Conservation (phyloP, 148 eudicot species). For the Rhododendron vialii region DNA sequence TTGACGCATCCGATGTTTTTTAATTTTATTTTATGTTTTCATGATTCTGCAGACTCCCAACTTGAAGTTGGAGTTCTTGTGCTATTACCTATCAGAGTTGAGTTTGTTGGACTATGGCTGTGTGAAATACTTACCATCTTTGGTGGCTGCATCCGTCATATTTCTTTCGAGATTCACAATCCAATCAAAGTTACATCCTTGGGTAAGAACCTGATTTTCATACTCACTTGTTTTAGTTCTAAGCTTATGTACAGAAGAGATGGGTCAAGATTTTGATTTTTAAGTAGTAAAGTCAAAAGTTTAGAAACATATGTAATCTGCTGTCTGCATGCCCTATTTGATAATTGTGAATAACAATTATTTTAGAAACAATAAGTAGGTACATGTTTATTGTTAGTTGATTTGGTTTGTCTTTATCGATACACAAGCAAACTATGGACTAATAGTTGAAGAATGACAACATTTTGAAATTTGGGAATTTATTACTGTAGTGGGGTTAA, state of each 20-base stretch:
- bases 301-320: neutral
- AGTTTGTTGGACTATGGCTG: conserved; percentile 78
- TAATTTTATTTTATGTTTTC: neutral
- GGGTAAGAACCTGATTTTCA: conserved; percentile 39
- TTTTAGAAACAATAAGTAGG: neutral
- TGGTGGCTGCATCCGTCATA: conserved; percentile 72
- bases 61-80: conserved; percentile 59
- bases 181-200: conserved; percentile 52
- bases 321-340: neutral
- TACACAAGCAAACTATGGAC: neutral
- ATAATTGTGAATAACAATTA: neutral
- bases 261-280: neutral
- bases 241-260: neutral
- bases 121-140: conserved; percentile 70
- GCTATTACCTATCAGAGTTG: conserved; percentile 75
- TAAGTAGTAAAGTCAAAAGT: neutral
- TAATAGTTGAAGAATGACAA: neutral
- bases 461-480: neutral
- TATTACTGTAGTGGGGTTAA: neutral
- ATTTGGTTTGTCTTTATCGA: neutral
- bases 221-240: neutral
- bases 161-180: conserved; percentile 65
- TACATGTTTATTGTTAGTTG: neutral
- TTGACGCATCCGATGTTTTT: neutral
- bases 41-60: conserved; percentile 33